Conservation (phyloP, 2,329 filamentous ascomycete species). For the Penicillium glabrum region DNA sequence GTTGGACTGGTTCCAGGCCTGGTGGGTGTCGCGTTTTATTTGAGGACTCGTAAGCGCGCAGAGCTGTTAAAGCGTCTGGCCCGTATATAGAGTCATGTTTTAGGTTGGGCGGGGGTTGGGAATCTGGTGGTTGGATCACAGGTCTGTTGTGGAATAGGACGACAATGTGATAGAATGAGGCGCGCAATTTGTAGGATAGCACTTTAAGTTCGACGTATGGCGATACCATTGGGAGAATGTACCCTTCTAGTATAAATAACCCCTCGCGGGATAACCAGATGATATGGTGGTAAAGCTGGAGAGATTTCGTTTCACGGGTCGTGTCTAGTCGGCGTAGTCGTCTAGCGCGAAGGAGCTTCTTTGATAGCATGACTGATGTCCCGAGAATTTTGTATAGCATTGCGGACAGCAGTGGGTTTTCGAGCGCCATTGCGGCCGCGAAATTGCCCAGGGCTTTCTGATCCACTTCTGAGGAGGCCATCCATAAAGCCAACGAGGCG, state of each 20-base stretch:
- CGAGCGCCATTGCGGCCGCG: slow-evolving; percentile 73
- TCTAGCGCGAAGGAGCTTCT: slow-evolving; percentile 77
- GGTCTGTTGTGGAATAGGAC: slow-evolving; percentile 94
- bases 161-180: slow-evolving; percentile 95
- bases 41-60: slow-evolving; percentile 26
- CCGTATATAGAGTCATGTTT: slow-evolving; percentile 38
- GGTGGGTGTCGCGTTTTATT: slow-evolving; percentile 30
- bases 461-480: slow-evolving; percentile 97
- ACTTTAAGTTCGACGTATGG: slow-evolving; percentile 83
- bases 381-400: slow-evolving; percentile 91
- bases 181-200: slow-evolving; percentile 84
- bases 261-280: slow-evolving; percentile 95
- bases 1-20: slow-evolving; percentile 30
- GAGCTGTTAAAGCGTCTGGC: slow-evolving; percentile 39
- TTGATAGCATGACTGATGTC: slow-evolving; percentile 81
- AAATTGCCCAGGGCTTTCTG: slow-evolving; percentile 94
- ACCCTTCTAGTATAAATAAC: slow-evolving; percentile 78
- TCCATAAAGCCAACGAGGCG: slow-evolving; percentile 49
- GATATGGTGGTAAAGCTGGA: slow-evolving; percentile 86
- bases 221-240: slow-evolving; percentile 80
- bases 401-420: slow-evolving; percentile 71
- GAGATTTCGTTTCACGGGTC: slow-evolving; percentile 72
- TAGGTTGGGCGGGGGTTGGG: slow-evolving; percentile 26
- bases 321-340: slow-evolving; percentile 80
- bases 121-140: slow-evolving; percentile 63